phyloP scores from a whole-genome alignment of 148 eudicot genomes.

The Vaccinium corymbosum region DNA sequence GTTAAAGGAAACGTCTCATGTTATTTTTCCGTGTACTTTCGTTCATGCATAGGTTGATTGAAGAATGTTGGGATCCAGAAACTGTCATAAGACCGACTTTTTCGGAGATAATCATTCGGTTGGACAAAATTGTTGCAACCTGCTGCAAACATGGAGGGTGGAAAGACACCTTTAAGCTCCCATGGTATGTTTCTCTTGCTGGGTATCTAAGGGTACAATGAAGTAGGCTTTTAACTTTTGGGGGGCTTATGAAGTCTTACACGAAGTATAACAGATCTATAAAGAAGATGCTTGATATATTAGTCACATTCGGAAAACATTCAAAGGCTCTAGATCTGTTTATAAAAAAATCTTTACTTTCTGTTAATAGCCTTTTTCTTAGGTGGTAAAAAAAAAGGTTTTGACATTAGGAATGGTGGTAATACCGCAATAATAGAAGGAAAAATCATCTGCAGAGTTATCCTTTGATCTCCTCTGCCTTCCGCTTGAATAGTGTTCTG shows the following conservation, averaged over 20 bases:
- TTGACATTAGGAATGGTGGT: not conserved
- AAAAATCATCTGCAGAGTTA: not conserved
- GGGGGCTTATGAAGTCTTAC: not conserved
- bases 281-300: too few relatives aligned
- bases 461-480: not conserved
- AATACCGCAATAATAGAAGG: not conserved
- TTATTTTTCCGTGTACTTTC: conserved; percentile 6
- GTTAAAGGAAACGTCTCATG: not conserved
- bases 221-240: not conserved
- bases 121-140: conserved; percentile 66
- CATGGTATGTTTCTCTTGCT: conserved; percentile 51
- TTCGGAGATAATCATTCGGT: conserved; percentile 65
- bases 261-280: not conserved
- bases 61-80: conserved; percentile 71
- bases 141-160: conserved; percentile 91
- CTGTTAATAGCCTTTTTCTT: not conserved
- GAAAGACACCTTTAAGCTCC: conserved; percentile 94
- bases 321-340: not conserved
- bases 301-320: too few relatives aligned
- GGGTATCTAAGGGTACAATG: not conserved
- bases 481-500: not conserved
- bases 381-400: not conserved
- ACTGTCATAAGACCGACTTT: conserved; percentile 59
- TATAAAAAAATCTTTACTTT: not conserved
- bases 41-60: conserved; percentile 56